Evolutionary conservation across 768 basidiomycete species (phyloP).

Genomic region (Coprinopsis marcescibilis): DNA sequence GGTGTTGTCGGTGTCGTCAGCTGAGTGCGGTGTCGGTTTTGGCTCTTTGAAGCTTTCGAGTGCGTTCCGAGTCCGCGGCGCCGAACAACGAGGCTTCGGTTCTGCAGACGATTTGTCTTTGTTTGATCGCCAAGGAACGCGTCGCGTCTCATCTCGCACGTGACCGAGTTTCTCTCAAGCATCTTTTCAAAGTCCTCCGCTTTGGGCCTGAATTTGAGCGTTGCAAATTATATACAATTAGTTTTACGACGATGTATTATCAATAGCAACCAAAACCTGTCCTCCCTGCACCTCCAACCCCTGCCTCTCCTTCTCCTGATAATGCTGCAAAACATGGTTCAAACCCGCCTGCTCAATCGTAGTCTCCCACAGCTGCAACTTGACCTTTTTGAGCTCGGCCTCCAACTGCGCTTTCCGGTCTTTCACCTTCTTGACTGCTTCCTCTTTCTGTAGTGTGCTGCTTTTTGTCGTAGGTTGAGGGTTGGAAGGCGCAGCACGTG

Average conservation of each 20-base stretch:
- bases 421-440: constrained; percentile 45
- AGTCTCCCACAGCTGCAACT: constrained; percentile 68
- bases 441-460: constrained; percentile 17
- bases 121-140: constrained; percentile 4
- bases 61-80: too few relatives aligned
- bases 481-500: neutral
- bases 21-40: too few relatives aligned
- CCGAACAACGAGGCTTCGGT: constrained; percentile 6
- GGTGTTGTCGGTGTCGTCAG: neutral
- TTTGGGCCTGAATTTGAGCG: too few relatives aligned
- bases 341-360: constrained; percentile 66
- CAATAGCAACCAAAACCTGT: constrained; percentile 2
- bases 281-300: neutral
- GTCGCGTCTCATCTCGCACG: constrained; percentile 1
- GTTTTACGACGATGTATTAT: neutral
- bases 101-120: constrained; percentile 1
- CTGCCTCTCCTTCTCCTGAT: constrained; percentile 12
- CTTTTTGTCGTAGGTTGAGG: neutral
- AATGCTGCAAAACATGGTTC: constrained; percentile 36
- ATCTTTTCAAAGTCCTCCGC: too few relatives aligned
- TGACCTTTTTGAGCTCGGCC: constrained; percentile 52
- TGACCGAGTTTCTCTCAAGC: constrained; percentile 1
- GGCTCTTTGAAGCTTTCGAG: too few relatives aligned
- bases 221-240: neutral
- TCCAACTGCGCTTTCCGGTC: constrained; percentile 47